Base-by-base conservation (phyloP, 768 basidiomycete species). In the Gymnopilus junonius region DNA sequence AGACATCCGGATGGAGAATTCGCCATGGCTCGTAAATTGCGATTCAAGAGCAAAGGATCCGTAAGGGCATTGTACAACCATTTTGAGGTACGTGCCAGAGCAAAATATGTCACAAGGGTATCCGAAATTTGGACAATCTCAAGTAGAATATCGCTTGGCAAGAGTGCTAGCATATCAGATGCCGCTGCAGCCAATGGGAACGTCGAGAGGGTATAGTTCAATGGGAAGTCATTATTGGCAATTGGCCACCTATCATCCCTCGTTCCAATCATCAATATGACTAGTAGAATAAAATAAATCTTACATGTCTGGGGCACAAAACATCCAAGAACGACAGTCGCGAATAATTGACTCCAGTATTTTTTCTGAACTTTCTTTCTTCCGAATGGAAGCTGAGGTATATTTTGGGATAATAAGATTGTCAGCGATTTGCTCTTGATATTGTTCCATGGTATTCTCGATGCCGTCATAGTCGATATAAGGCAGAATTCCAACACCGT, bases 311-410 rank as follows among this genome's bases (percentile, higher is more conserved):
- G 64, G 64, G 12, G 35, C 42, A n/a, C 31, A 42, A 31, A 61
- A 61, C 54, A 51, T 65, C 64, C 59, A 61, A 23, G 8, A 37
- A 7, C 55, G 59, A 35, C 60, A 61, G 45, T 65, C 64, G 20
- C 53, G 59, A 21, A 45, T 48, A 15, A 65, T 54, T 14, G 54
- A 34, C 8, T 12, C 20, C 4, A 27, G 39, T 1, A 61, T n/a
- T 29, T 27, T 11, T 29, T 62, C 40, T 14, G 45, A 2, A 15
- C 40, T 20, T 1, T 10, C 45, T 43, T 8, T 43, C 11, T 51
- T 51, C 11, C 27, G 23, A 14, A 51, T 51, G 4, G 50, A 51
- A 8, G 50, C 50, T 23, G 15, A 29, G 17, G 50, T 65, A 14
- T 42, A 17, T 6, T 15, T 34, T 0, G 60, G 40, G 11, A 23